Percentiles rank a stretch among this genome's conserved stretches.
These are phyloP conservation scores for Yamadazyma epiphylla DNA, from an alignment of 1,139 yeast species.

Conservation along the genomic window DNA sequence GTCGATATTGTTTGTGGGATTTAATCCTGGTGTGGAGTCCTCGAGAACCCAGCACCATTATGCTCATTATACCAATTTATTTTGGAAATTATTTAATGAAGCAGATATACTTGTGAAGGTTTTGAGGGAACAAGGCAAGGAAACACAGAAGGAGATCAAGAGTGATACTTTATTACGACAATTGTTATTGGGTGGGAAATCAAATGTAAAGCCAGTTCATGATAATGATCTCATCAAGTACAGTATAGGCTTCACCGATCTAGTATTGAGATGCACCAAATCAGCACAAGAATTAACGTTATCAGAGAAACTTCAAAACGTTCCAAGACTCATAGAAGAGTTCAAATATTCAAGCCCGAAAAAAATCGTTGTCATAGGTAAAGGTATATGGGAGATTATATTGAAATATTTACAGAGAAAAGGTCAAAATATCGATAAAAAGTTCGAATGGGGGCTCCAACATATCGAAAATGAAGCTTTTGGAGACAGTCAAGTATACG, in stretches of 20 bases:
- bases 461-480: constrained; percentile 12
- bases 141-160: constrained; percentile 10
- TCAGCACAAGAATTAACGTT: constrained; percentile 52
- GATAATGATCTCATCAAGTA: constrained; percentile 46
- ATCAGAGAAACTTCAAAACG: constrained; percentile 54
- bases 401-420: constrained; percentile 29
- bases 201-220: constrained; percentile 52
- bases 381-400: constrained; percentile 74
- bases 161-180: neutral
- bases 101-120: constrained; percentile 39
- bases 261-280: constrained; percentile 62
- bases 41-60: constrained; percentile 65
- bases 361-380: constrained; percentile 61
- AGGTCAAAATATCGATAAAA: constrained; percentile 3
- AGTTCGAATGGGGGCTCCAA: constrained; percentile 55
- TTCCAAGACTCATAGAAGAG: constrained; percentile 48
- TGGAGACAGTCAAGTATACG: constrained; percentile 31
- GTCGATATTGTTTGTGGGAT: constrained; percentile 62
- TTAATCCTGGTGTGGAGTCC: constrained; percentile 70
- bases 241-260: constrained; percentile 67
- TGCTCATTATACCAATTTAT: constrained; percentile 67
- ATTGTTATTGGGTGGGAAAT: constrained; percentile 17
- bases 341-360: constrained; percentile 35
- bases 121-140: constrained; percentile 3
- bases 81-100: constrained; percentile 65